Percentiles rank a stretch among this genome's conserved stretches.
Conservation (phyloP, 441 rosid genomes). For the Corymbia citriodora region DNA sequence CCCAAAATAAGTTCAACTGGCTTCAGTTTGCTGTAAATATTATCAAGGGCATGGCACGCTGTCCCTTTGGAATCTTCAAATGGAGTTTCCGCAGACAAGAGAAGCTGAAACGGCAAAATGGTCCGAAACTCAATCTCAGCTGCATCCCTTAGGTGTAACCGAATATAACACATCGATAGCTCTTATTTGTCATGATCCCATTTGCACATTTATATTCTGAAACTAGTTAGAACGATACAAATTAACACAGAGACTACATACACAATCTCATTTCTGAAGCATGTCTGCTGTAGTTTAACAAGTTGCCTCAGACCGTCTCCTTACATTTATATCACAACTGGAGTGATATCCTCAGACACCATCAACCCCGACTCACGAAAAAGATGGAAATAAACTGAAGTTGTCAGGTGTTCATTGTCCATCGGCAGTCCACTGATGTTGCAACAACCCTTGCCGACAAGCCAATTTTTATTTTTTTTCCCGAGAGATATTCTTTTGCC, state of each 20-base stretch:
- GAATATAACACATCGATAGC: neutral
- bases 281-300: neutral
- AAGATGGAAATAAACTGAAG: neutral
- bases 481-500: neutral
- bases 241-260: neutral
- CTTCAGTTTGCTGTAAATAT: neutral
- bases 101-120: neutral
- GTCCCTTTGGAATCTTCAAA: neutral
- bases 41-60: neutral
- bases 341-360: neutral
- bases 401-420: neutral
- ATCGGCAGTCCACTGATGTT: neutral
- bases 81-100: neutral
- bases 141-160: neutral
- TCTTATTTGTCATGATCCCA: neutral
- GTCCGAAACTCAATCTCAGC: neutral
- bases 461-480: neutral
- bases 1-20: neutral
- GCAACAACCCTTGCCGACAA: neutral
- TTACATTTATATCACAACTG: neutral
- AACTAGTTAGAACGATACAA: neutral
- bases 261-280: neutral
- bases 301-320: neutral
- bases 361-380: neutral
- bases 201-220: neutral